Base-by-base conservation (phyloP, 441 rosid genomes). In the Adansonia rubrostipa region DNA sequence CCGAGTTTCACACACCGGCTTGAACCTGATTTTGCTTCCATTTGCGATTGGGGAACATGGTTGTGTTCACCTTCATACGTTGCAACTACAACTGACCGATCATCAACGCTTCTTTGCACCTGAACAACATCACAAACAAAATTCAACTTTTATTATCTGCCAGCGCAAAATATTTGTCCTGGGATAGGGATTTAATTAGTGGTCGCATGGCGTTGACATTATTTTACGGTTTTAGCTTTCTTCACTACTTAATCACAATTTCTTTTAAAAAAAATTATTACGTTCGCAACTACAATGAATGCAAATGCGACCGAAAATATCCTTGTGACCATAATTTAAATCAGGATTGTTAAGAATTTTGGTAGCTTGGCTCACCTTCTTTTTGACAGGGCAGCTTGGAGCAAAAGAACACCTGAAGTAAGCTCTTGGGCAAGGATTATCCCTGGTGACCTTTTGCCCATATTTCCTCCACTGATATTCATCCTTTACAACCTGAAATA, bases 381-480 rank as follows among this genome's bases (percentile, higher is more conserved):
- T 96, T 80, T 96, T 96, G 42, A 96, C 99, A 6, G 97, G 95
- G 86, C 99, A 96, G 75, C 83, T 87, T 9, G 99, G 99, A 78
- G 99, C 98, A 80, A 88, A 91, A 71, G 98, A 93, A 85, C 99
- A 96, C 80, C 88, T 96, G 93, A 92, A 96, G 87, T 96, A 96
- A 80, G 98, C 99, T 88, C 99, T 87, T 10, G 99, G 99, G 79
- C 86, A 96, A 71, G 99, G 99, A 71, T 96, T 96, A 75, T 96
- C 94, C 87, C 99, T 92, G 7, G 99, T 96, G 24, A 96, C 99
- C 79, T 96, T 96, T 74, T 96, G 99, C 19, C 99, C 99, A 81
- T 96, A 96, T 77, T 96, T 96, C 83, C 99, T 96, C 99, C 99
- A 96, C 80, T 93, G 99, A 84, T 92, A 96, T 65, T 98, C 99